phyloP scores from a whole-genome alignment of 306 rosid species.

The Datisca glomerata region DNA sequence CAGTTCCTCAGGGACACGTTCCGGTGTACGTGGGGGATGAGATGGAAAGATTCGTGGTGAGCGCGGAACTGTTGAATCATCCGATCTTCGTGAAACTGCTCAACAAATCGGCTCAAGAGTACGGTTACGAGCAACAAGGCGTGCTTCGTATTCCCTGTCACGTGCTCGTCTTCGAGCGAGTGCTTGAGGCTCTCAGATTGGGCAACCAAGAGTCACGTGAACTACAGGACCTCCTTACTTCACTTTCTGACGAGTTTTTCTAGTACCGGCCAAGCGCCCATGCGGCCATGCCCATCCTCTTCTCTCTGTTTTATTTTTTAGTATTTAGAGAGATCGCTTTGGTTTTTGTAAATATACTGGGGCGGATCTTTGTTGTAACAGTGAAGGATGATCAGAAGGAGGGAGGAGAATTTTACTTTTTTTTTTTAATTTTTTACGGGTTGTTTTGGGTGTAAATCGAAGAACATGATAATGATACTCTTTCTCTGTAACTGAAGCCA shows the following conservation, averaged over 20 bases:
- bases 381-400: too few species aligned
- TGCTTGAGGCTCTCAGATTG: constrained; percentile 57
- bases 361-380: too few species aligned
- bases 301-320: too few species aligned
- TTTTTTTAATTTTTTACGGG: too few species aligned
- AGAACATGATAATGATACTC: too few species aligned
- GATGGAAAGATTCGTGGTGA: constrained; percentile 76
- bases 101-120: constrained; percentile 77
- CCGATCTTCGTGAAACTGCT: constrained; percentile 73
- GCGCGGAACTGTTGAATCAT: constrained; percentile 73
- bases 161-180: constrained; percentile 68
- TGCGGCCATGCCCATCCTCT: too few species aligned
- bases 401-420: too few species aligned
- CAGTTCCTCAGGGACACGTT: constrained; percentile 67
- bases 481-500: too few species aligned
- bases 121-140: constrained; percentile 85
- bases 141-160: constrained; percentile 86
- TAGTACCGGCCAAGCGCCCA: too few species aligned
- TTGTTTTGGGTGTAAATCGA: too few species aligned
- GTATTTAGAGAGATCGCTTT: too few species aligned
- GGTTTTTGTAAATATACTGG: too few species aligned
- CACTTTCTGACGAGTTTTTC: constrained; percentile 26
- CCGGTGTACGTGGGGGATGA: constrained; percentile 96
- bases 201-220: constrained; percentile 42
- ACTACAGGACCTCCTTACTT: constrained; percentile 36